Percentiles rank a stretch among this genome's conserved stretches.
Conservation (phyloP, 176 grass and related monocot genomes). For the Triticum timopheevii region DNA sequence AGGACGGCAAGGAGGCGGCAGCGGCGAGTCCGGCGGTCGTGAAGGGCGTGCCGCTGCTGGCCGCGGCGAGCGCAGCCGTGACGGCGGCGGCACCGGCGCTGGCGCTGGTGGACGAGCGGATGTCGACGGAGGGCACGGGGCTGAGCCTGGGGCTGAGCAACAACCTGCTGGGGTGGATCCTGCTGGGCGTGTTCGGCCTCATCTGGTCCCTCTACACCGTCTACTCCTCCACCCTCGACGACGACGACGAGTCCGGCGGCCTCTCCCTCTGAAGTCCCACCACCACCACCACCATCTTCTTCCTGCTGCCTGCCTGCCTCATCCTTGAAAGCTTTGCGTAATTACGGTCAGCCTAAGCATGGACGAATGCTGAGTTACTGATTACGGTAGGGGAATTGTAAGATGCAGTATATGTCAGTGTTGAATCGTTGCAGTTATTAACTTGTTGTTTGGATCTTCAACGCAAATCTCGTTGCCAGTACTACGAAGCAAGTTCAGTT, state of each 20-base stretch:
- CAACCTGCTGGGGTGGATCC: constrained; percentile 89
- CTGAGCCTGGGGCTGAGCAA: constrained; percentile 88
- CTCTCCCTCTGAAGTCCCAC: constrained; percentile 60
- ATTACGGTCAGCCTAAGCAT: neutral
- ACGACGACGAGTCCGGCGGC: constrained; percentile 87
- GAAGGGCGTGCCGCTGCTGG: constrained; percentile 33
- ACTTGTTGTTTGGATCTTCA: neutral
- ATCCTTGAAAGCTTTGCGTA: neutral
- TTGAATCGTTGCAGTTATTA: neutral
- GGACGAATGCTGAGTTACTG: neutral
- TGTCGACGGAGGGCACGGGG: constrained; percentile 90
- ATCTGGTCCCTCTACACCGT: constrained; percentile 92
- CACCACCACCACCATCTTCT: neutral
- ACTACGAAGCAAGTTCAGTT: neutral
- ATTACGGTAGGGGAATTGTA: neutral
- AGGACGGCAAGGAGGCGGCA: neutral
- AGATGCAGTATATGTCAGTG: neutral
- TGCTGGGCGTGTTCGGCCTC: constrained; percentile 84
- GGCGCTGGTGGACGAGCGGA: constrained; percentile 93
- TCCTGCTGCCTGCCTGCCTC: neutral
- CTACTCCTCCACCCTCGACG: constrained; percentile 92
- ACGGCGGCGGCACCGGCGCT: constrained; percentile 50
- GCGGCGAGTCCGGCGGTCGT: neutral
- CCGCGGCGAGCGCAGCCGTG: constrained; percentile 29
- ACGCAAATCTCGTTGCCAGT: too few relatives aligned